Evolutionary conservation across 2,329 filamentous ascomycete genomes (phyloP).

Genomic region (Sporothrix humicola): DNA sequence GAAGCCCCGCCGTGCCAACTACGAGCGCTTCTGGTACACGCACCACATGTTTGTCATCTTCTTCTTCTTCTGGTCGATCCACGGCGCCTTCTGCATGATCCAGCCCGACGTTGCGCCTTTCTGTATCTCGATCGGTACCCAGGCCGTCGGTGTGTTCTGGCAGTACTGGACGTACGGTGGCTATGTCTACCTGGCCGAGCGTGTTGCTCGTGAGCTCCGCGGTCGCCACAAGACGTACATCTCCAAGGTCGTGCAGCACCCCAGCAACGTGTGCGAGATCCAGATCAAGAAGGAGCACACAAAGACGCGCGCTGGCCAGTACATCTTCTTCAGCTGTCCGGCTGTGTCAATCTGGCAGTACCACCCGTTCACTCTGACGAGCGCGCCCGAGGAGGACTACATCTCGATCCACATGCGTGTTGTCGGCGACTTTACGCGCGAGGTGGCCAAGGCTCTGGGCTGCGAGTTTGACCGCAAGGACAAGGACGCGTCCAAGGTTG

Average conservation of each 20-base stretch:
- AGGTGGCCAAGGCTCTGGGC: constrained; percentile 71
- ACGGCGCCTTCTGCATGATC: constrained; percentile 90
- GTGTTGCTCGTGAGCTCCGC: constrained; percentile 76
- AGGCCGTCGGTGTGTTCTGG: constrained; percentile 80
- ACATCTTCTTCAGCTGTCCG: constrained; percentile 88
- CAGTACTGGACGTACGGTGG: constrained; percentile 87
- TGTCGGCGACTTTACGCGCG: constrained; percentile 80
- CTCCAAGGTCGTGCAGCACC: constrained; percentile 87
- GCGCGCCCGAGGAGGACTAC: constrained; percentile 87
- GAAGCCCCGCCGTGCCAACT: constrained; percentile 79
- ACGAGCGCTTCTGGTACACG: constrained; percentile 89
- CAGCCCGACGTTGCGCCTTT: constrained; percentile 81
- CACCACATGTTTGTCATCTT: constrained; percentile 88
- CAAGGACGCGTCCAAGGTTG: constrained; percentile 67
- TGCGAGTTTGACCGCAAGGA: constrained; percentile 72
- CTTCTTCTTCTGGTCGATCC: constrained; percentile 90
- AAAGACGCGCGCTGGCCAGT: constrained; percentile 80
- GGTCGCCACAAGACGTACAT: constrained; percentile 84
- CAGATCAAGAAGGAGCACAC: constrained; percentile 91
- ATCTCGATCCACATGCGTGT: constrained; percentile 85
- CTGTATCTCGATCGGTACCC: constrained; percentile 70
- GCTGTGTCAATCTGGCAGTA: constrained; percentile 88
- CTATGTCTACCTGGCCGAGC: constrained; percentile 79
- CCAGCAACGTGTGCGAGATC: constrained; percentile 86
- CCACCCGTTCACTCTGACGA: constrained; percentile 85